A percentile compares a stretch with the other conserved stretches of the same genome.
Conservation (phyloP, 352 stramenopile genomes). For the Pythium angustatum region DNA sequence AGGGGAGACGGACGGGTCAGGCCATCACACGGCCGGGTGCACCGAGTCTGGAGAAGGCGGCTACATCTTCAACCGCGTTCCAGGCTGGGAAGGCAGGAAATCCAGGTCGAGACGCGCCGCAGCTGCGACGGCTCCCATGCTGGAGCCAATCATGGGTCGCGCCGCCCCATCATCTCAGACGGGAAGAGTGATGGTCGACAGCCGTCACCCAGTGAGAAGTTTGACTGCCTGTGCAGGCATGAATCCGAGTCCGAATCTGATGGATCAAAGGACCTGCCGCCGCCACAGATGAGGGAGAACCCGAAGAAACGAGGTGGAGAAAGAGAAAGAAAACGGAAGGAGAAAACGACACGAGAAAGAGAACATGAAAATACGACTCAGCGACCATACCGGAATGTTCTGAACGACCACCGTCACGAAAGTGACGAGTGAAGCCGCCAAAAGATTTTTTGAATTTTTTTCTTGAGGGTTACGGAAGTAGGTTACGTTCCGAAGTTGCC, state of each 20-base stretch:
- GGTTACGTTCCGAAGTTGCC: too few species aligned
- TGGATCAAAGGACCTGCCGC: not conserved
- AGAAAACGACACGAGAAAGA: slow-evolving; percentile 1
- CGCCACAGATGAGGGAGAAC: not conserved
- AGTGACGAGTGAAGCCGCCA: too few species aligned
- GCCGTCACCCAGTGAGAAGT: not conserved
- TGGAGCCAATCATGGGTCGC: slow-evolving; percentile 12
- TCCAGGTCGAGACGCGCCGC: not conserved
- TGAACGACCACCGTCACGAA: too few species aligned
- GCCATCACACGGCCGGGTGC: slow-evolving; percentile 2
- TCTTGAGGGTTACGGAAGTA: not conserved
- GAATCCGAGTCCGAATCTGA: not conserved
- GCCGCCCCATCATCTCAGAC: slow-evolving; percentile 8
- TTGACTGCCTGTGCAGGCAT: too few species aligned
- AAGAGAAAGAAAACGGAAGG: slow-evolving; percentile 1
- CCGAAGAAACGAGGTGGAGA: not conserved
- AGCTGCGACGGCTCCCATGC: not conserved
- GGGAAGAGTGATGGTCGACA: slow-evolving; percentile 15
- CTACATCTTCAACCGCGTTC: not conserved
- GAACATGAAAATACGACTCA: too few species aligned
- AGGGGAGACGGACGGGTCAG: slow-evolving; percentile 11
- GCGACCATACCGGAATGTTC: too few species aligned
- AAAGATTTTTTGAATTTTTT: too few species aligned
- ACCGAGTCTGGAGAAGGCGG: slow-evolving; percentile 1
- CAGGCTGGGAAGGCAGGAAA: not conserved